A percentile compares a stretch with the other conserved stretches of the same genome.
These are phyloP conservation scores for Pseudogymnoascus sp. DNA, from an alignment of 2,329 filamentous ascomycete genomes.

Conservation along the genomic window DNA sequence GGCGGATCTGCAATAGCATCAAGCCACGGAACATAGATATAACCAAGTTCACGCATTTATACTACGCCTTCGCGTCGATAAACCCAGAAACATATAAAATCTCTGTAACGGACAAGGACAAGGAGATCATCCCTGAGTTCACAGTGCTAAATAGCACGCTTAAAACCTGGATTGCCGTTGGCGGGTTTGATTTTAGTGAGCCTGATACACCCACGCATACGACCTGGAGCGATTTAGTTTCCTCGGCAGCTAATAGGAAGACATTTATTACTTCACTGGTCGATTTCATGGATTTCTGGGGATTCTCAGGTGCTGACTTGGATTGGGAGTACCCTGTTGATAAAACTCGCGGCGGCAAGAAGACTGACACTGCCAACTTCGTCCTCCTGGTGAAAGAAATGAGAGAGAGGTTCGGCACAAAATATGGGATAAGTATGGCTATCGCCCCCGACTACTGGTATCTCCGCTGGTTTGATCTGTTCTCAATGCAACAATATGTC, in stretches of 20 bases:
- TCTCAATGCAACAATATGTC: conserved; percentile 20
- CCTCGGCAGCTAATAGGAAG: conserved; percentile 21
- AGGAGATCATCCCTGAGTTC: conserved; percentile 19
- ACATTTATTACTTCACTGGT: conserved; percentile 31
- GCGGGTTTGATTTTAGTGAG: conserved; percentile 24
- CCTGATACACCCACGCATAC: conserved; percentile 20
- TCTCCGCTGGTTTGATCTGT: conserved; percentile 26
- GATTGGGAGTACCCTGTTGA: conserved; percentile 39
- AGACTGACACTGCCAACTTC: conserved; percentile 32
- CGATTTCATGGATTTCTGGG: conserved; percentile 29
- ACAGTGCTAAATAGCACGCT: conserved; percentile 19
- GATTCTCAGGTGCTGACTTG: conserved; percentile 37
- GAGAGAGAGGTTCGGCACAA: conserved; percentile 25
- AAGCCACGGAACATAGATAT: conserved; percentile 26
- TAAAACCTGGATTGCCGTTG: conserved; percentile 20
- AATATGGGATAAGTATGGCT: conserved; percentile 35
- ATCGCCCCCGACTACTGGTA: conserved; percentile 22
- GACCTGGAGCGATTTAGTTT: conserved; percentile 26
- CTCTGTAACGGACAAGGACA: conserved; percentile 19
- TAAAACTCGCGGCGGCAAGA: conserved; percentile 29
- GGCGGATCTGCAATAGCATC: conserved; percentile 24
- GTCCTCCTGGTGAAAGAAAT: not conserved
- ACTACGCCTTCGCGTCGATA: conserved; percentile 27
- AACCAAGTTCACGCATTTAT: conserved; percentile 27
- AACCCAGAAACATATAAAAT: conserved; percentile 23